Conservation (phyloP, 2,329 filamentous ascomycete species). For the Thelonectria rubi region DNA sequence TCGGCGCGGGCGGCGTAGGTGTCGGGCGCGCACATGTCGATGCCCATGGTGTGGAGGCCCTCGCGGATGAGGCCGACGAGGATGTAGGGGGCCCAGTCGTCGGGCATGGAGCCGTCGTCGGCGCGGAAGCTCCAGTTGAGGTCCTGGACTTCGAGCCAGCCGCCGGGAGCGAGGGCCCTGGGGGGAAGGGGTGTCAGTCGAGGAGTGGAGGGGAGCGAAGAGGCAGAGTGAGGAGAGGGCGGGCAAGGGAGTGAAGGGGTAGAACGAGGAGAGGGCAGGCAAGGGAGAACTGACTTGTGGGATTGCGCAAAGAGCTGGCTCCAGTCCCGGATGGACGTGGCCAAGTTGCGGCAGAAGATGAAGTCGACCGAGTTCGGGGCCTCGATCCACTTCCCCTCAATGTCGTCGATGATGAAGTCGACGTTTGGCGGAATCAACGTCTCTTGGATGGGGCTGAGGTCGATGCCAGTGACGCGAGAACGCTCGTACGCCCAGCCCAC, state of each 20-base stretch:
- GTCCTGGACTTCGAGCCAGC: slow-evolving; percentile 55
- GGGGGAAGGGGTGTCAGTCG: not conserved
- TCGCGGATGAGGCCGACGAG: slow-evolving; percentile 38
- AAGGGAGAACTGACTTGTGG: slow-evolving; percentile 17
- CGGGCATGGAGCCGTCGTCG: slow-evolving; percentile 40
- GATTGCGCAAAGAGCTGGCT: slow-evolving; percentile 18
- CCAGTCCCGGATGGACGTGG: slow-evolving; percentile 40
- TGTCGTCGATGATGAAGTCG: slow-evolving; percentile 46
- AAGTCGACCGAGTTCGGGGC: slow-evolving; percentile 35
- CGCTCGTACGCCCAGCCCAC: slow-evolving; percentile 47
- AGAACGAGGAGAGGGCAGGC: not conserved
- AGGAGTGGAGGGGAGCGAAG: not conserved
- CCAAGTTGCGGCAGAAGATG: slow-evolving; percentile 47
- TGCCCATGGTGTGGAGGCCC: slow-evolving; percentile 40
- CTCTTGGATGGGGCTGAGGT: slow-evolving; percentile 49
- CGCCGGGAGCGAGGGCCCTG: slow-evolving; percentile 50
- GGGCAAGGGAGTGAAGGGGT: too few species aligned
- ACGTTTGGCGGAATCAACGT: slow-evolving; percentile 51
- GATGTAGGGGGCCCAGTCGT: slow-evolving; percentile 34
- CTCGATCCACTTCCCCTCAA: slow-evolving; percentile 42
- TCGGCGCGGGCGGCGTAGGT: not conserved
- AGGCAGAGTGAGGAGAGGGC: too few species aligned
- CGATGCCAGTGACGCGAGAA: slow-evolving; percentile 49
- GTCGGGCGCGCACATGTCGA: slow-evolving; percentile 37
- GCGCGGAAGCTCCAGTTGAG: slow-evolving; percentile 30